These are phyloP conservation scores for Ogataea kodamae DNA, from an alignment of 805 yeast species.

Conservation along the genomic window DNA sequence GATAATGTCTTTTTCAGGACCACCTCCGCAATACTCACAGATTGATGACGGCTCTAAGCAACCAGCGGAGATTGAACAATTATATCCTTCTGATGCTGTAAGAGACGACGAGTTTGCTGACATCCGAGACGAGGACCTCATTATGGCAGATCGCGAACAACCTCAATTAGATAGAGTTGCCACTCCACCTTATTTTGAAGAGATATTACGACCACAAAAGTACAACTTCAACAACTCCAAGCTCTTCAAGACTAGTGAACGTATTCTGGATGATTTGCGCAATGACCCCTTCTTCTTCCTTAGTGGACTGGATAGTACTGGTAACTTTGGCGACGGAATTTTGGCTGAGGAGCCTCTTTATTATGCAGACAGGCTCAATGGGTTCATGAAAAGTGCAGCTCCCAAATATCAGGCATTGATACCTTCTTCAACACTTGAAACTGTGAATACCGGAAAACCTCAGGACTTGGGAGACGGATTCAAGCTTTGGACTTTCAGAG, in stretches of 20 bases:
- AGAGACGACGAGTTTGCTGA: slow-evolving; percentile 9
- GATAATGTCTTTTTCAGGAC: slow-evolving; percentile 8
- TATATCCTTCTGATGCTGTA: slow-evolving; percentile 14
- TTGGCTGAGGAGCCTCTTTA: slow-evolving; percentile 32
- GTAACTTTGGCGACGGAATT: slow-evolving; percentile 23
- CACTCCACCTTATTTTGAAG: slow-evolving; percentile 15
- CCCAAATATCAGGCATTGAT: slow-evolving; percentile 29
- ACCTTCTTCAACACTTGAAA: slow-evolving; percentile 33
- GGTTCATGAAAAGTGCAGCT: slow-evolving; percentile 16
- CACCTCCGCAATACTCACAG: slow-evolving; percentile 15
- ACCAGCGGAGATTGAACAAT: slow-evolving; percentile 9
- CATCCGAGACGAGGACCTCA: slow-evolving; percentile 7
- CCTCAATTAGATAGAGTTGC: background rate
- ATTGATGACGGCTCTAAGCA: background rate
- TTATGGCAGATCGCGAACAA: slow-evolving; percentile 11
- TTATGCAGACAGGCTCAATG: slow-evolving; percentile 32
- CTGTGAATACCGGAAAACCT: slow-evolving; percentile 17
- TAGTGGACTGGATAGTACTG: slow-evolving; percentile 13
- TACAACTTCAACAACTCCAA: slow-evolving; percentile 25
- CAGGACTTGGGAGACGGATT: slow-evolving; percentile 9
- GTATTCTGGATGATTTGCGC: slow-evolving; percentile 62
- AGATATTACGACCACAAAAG: slow-evolving; percentile 1
- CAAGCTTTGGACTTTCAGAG: slow-evolving; percentile 22
- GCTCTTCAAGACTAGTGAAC: slow-evolving; percentile 59
- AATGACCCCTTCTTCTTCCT: slow-evolving; percentile 38